phyloP scores from a whole-genome alignment of 257 asterid species.

The Jaltomata sinuosa region DNA sequence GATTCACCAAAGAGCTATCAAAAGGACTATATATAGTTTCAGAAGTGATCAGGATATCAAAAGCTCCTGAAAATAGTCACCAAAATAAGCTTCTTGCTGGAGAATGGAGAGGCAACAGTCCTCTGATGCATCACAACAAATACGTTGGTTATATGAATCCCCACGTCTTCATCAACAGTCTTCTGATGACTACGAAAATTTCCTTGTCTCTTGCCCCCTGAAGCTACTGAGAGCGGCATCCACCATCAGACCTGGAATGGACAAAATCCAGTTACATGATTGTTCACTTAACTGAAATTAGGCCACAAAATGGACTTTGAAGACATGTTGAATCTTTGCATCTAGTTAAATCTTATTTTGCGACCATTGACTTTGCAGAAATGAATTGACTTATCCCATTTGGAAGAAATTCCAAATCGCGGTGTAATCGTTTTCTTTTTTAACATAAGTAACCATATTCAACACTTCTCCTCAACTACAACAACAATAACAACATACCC shows the following conservation, averaged over 20 bases:
- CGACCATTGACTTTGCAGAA: neutral
- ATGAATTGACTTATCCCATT: neutral
- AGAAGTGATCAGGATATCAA: too few species aligned
- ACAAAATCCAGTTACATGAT: neutral
- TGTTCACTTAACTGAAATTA: neutral
- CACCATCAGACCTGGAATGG: neutral
- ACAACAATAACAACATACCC: too few species aligned
- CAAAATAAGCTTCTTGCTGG: neutral
- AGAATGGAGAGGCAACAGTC: too few species aligned
- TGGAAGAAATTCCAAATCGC: neutral
- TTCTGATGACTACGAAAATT: neutral
- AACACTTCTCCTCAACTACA: neutral
- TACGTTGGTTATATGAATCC: neutral
- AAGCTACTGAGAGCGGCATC: neutral
- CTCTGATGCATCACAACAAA: too few species aligned
- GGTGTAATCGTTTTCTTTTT: neutral
- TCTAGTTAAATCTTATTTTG: neutral
- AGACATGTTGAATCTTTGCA: neutral
- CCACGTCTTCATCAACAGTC: neutral
- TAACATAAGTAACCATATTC: neutral
- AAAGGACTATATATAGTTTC: too few species aligned
- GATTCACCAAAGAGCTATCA: neutral
- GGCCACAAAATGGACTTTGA: neutral
- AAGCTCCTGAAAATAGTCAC: too few species aligned
- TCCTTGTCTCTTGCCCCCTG: neutral